Evolutionary conservation across 331 rosid genomes (phyloP).

Genomic region (Acacia pycnantha): DNA sequence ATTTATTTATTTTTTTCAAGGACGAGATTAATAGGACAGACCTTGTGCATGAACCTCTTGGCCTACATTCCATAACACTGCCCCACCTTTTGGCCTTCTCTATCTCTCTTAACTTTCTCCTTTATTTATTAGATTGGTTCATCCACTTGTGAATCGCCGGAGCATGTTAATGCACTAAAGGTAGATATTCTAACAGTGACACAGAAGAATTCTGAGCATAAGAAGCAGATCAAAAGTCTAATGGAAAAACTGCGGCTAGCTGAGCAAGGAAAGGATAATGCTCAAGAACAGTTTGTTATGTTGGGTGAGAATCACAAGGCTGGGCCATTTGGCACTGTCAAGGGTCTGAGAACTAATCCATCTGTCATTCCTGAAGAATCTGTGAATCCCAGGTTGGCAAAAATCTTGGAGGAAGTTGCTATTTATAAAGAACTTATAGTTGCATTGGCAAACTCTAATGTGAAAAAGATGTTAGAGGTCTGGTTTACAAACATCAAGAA

Average conservation of each 20-base stretch:
- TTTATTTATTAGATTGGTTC: constrained; percentile 45
- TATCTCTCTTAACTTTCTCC: not conserved
- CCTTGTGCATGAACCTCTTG: not conserved
- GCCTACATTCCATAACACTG: not conserved
- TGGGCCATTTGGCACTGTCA: constrained; percentile 86
- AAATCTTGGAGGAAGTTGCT: constrained; percentile 75
- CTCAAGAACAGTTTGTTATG: constrained; percentile 63
- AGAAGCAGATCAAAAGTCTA: constrained; percentile 51
- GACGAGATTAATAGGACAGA: not conserved
- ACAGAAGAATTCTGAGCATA: constrained; percentile 55
- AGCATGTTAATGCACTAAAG: constrained; percentile 47
- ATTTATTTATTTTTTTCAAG: not conserved
- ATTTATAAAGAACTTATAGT: constrained; percentile 74
- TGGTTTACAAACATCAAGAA: constrained; percentile 79
- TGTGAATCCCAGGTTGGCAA: constrained; percentile 83
- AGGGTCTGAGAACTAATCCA: constrained; percentile 82
- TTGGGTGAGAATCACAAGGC: constrained; percentile 71
- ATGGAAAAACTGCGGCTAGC: constrained; percentile 59
- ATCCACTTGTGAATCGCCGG: constrained; percentile 59
- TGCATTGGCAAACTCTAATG: constrained; percentile 82
- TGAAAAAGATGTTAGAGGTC: constrained; percentile 73
- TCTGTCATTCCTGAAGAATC: constrained; percentile 69
- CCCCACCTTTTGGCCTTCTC: not conserved
- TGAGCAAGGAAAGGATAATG: constrained; percentile 70
- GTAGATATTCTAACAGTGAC: constrained; percentile 45